Base-by-base conservation (phyloP, 345 rosid genomes). In the Euclidium syriacum region DNA sequence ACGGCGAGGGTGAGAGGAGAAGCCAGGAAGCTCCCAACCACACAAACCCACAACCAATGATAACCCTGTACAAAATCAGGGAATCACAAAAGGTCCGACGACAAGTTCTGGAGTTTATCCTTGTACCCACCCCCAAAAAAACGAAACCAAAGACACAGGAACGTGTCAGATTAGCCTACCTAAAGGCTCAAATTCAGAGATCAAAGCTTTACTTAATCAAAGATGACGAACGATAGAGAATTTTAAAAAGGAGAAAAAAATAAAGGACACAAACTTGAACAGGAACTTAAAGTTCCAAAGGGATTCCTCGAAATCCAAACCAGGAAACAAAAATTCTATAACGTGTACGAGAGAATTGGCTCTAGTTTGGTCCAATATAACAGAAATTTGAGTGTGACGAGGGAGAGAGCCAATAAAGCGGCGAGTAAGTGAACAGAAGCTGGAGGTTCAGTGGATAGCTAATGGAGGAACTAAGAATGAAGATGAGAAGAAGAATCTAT, bases 401-500 rank as follows among this genome's bases (percentile, higher is more conserved):
- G 30, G 27, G n/a, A 38, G 11, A 50, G n/a, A 9, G 22, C 14
- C 8, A n/a, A 52, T 34, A 47, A 47, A 3, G 19, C 17, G 42
- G 22, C 1, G 22, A 27, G 50, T 36, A 40, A 70, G 64, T 43
- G 42, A 15, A 18, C 26, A 27, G 56, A 14, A 48, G 54, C 48
- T 47, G 3, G 18, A 32, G 34, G 33, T 47, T 48, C 7, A 71
- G 69, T 64, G 63, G 64, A 62, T 61, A 30, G 47, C 14, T 48
- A 56, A 63, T 34, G 52, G 54, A 55, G 35, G 20, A 70, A 62
- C 27, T 32, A 38, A 50, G 52, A 20, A 35, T 51, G 25, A 62
- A 76, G 62, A 53, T 52, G 55, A 25, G 67, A 71, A 29, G 71
- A 73, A 71, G 77, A 80, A 81, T 65, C 76, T 68, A 56, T 36